Percentiles rank a stretch among this genome's conserved stretches.
Conservation (phyloP, 768 basidiomycete genomes). For the Calocybe gangraenosa region DNA sequence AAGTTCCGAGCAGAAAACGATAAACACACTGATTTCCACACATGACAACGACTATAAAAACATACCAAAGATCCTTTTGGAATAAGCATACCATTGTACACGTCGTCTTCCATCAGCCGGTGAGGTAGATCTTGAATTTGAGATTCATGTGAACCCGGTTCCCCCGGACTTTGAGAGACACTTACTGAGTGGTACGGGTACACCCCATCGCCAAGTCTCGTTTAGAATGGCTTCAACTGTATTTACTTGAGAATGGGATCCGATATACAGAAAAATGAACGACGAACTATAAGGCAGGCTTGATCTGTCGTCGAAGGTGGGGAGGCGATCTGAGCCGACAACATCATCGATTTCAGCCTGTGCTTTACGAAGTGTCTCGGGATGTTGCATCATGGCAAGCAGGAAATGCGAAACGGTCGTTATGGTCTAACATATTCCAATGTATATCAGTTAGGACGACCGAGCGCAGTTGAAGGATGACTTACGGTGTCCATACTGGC, state of each 20-base stretch:
- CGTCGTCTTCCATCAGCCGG: constrained; percentile 59
- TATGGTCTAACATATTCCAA: constrained; percentile 37
- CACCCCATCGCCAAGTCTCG: constrained; percentile 55
- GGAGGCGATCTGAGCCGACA: constrained; percentile 52
- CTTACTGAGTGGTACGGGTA: constrained; percentile 55
- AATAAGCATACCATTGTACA: constrained; percentile 53
- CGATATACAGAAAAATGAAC: background rate
- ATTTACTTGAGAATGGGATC: background rate
- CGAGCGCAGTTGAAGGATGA: background rate
- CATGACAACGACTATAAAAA: constrained; percentile 10
- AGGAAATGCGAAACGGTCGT: constrained; percentile 57
- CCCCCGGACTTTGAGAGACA: background rate
- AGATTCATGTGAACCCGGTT: constrained; percentile 3
- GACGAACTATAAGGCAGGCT: constrained; percentile 50
- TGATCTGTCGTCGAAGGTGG: constrained; percentile 51
- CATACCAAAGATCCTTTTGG: constrained; percentile 59
- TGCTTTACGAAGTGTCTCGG: constrained; percentile 51
- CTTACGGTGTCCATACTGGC: constrained; percentile 64
- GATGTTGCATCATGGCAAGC: constrained; percentile 62
- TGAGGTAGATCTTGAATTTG: constrained; percentile 52
- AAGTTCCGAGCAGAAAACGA: background rate
- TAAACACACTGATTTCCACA: background rate
- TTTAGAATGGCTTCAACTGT: constrained; percentile 49
- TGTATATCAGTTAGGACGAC: background rate
- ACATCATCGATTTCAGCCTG: constrained; percentile 65